A percentile compares a stretch with the other conserved stretches of the same genome.
Evolutionary conservation across 345 rosid genomes (phyloP).

Genomic region (Nasturtium officinale): DNA sequence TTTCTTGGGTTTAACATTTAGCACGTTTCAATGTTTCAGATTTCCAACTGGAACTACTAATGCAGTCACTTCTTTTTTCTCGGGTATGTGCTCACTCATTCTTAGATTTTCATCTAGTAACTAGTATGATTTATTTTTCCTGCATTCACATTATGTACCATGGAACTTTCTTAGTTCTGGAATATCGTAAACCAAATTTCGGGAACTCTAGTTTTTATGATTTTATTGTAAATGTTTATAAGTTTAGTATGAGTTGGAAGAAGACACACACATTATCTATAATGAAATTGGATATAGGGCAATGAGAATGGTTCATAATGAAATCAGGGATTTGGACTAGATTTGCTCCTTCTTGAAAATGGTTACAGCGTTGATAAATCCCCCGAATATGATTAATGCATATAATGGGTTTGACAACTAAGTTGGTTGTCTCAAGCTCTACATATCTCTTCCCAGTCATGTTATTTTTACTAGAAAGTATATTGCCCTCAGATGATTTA

Average conservation of each 20-base stretch:
- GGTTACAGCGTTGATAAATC: neutral
- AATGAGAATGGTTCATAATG: neutral
- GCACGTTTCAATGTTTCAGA: conserved; percentile 55
- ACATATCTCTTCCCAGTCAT: conserved; percentile 13
- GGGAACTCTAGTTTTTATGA: conserved; percentile 2
- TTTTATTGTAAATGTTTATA: neutral
- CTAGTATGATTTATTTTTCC: conserved; percentile 27
- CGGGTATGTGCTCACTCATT: conserved; percentile 60
- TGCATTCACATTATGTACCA: conserved; percentile 25
- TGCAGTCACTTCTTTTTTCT: conserved; percentile 94
- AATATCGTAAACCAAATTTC: neutral
- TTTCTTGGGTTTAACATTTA: conserved; percentile 25
- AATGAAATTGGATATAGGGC: neutral
- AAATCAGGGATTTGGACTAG: neutral
- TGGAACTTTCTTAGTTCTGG: conserved; percentile 22
- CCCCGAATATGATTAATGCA: neutral
- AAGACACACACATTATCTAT: conserved; percentile 2
- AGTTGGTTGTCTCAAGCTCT: conserved; percentile 9
- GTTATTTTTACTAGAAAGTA: conserved; percentile 8
- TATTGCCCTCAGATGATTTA: neutral
- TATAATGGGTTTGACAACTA: neutral
- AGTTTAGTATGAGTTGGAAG: conserved; percentile 17
- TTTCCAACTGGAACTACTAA: conserved; percentile 89
- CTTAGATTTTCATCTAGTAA: conserved; percentile 24
- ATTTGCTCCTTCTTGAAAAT: conserved; percentile 8